Base-by-base conservation (phyloP, 2,329 filamentous ascomycete species). In the Phaeomoniella chlamydospora region DNA sequence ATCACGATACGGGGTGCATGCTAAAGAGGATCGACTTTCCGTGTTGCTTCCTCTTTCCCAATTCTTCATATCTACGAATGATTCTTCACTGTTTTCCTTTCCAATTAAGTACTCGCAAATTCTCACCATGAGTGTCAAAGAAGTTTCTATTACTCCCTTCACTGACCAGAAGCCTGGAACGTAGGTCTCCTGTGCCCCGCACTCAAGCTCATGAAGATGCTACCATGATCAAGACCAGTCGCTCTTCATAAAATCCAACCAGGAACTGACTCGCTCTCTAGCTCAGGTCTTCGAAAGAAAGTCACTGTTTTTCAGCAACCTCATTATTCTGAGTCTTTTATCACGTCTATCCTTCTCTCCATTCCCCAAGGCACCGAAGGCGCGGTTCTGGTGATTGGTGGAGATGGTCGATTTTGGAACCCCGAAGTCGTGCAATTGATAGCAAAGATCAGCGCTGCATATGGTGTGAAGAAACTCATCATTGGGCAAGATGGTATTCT, bases 81-180 rank as follows among this genome's bases (percentile, higher is more conserved):
- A 31, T 14, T 13, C 34, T 4, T 13, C 12, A 36, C 18, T 35
- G 9, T 15, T 15, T 30, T 33, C 9, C 13, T 33, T 16, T 19
- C 4, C 33, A 13, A 37, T 19, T 22, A 15, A n/a, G n/a, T 5
- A 18, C 35, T 14, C 22, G 17, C 13, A 9, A 15, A 14, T 33
- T 38, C 41, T 44, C 55, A 70, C 45, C 53, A 90, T 94, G 85
- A 73, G 67, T 56, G 64, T 77, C 61, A 72, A 83, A 62, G 84
- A 80, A 37, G 82, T 94, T 53, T 73, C 80, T 49, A 76, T 94
- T 60, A 77, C 76, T 59, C 75, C 87, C 41, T 94, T 90, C 63
- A 72, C 80, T 45, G 90, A 96, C 72, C 90, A 98, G 74, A 98
- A 98, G 73, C 86, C 88, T 45, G 88, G 88, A 74, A 96, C 88